Base-by-base conservation (phyloP, 257 asterid genomes). In the Ophiorrhiza pumila region DNA sequence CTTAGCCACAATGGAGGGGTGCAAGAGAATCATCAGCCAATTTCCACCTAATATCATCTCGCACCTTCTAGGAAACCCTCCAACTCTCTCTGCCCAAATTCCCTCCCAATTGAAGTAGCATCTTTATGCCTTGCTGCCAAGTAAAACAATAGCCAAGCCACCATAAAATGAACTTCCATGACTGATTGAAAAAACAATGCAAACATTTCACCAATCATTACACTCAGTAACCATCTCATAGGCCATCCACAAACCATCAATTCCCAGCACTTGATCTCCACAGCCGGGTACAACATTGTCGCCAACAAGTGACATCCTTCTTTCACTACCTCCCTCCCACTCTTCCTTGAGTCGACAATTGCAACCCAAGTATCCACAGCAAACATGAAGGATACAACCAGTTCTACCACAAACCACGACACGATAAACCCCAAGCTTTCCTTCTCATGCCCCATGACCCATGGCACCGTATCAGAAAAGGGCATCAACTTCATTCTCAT, bases 341-440 rank as follows among this genome's bases (percentile, higher is more conserved):
- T 86, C 86, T 88, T 86, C 75, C 97, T 91, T 1, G 92, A 75
- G 34, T 93, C 96, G 43, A 83, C 93, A 47, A 89, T 84, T 4
- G 92, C 92, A 72, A 93, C 92, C 98, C 97, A 93, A 43, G 93
- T 82, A 82, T 83, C 93, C 27, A 93, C 87, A 29, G 93, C 81
- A 81, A 93, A 93, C 52, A 93, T 65, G 72, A 87, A 85, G 9
- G 96, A 94, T 71, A 87, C 85, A 23, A 89, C 72, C 72, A 89
- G 73, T 55, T 93, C 98, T 50, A 88, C 82, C 82, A 90, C 71
- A 80, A 86, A 87, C 97, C 97, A 93, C 4, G 78, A 74, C 14
- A 78, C 77, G 2, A 82, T 72, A 76, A 90, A 89, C 50, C 95
- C 88, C 17, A 84, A 74, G 46, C 95, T 93, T 83, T 93, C 98